Percentiles rank a stretch among this genome's conserved stretches.
Evolutionary conservation across 2,329 filamentous ascomycete species (phyloP).

Genomic region (Fusarium sp.): DNA sequence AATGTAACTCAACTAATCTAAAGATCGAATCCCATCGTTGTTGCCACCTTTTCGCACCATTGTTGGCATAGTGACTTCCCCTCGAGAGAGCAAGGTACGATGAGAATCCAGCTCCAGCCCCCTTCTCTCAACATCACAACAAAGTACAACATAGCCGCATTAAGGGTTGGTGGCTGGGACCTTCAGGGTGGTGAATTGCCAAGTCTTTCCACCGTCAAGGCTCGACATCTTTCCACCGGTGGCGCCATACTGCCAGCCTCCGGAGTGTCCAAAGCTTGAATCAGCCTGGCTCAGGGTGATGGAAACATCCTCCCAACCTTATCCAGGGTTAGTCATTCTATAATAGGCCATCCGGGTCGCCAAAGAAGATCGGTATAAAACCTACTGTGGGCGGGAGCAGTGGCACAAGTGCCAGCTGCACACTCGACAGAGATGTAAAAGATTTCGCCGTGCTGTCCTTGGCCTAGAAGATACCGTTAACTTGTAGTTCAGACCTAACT

Average conservation of each 20-base stretch:
- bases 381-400: conserved; percentile 15
- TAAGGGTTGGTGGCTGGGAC: conserved; percentile 6
- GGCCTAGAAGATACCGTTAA: neutral
- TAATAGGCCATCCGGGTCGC: too few relatives aligned
- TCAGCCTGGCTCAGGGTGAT: conserved; percentile 11
- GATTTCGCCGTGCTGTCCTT: conserved; percentile 15
- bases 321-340: too few relatives aligned
- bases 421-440: conserved; percentile 24
- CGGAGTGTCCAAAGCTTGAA: neutral
- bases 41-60: neutral
- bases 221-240: conserved; percentile 21
- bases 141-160: neutral
- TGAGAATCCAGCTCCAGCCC: neutral
- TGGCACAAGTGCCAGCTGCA: conserved; percentile 7
- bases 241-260: conserved; percentile 13
- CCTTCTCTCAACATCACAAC: neutral
- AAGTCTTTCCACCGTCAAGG: conserved; percentile 14
- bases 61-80: neutral
- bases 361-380: neutral
- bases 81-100: neutral
- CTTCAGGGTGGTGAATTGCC: conserved; percentile 5
- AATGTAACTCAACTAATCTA: neutral
- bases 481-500: too few relatives aligned
- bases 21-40: neutral
- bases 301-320: conserved; percentile 23